Evolutionary conservation across 2,329 filamentous ascomycete species (phyloP), one percentile per base, ranked within the genome.

Genomic region (Penicillium sumatraense): DNA sequence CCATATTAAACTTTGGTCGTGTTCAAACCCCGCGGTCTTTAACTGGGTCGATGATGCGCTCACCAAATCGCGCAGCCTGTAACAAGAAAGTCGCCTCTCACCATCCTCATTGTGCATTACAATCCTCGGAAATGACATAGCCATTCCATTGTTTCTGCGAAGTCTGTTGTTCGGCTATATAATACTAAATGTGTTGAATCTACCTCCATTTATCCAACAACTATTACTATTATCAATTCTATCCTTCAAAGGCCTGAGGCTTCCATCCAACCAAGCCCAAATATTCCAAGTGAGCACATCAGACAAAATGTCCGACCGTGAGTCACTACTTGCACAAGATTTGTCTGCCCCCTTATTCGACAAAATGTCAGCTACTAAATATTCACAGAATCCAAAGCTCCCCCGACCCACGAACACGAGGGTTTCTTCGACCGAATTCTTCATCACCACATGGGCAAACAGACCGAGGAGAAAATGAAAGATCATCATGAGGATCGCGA

Each of bases 351-450:
- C 18, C 16, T 23, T 24, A 36, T 33, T 16, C 16, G 10, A 42
- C 6, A n/a, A 8, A 4, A 1, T 21, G 20, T 16, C 26, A 8
- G 14, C 16, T 2, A 21, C 38, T 49, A 24, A 42, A 20, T 16
- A 16, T 45, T 9, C 18, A 13, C 27, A 49, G 42, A 47, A 20
- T 24, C 38, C 29, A 54, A 54, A 31, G 42, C 42, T 18, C 16
- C 27, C 21, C 41, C 36, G 20, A 4, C 46, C 14, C 51, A 57
- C n/a, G 44, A 57, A 10, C 49, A 58, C n/a, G 58, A 60, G 31
- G 50, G 58, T 16, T 60, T 60, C 49, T 60, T 60, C 36, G 58
- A 60, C 21, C 52, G 58, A 33, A 55, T 60, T 18, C 47, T 60
- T 10, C 54, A 56, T 31, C 58, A 27, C 16, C 52, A 53, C 18